phyloP scores from a whole-genome alignment of 169 alveolate species.

The Plasmodium vinckei region DNA sequence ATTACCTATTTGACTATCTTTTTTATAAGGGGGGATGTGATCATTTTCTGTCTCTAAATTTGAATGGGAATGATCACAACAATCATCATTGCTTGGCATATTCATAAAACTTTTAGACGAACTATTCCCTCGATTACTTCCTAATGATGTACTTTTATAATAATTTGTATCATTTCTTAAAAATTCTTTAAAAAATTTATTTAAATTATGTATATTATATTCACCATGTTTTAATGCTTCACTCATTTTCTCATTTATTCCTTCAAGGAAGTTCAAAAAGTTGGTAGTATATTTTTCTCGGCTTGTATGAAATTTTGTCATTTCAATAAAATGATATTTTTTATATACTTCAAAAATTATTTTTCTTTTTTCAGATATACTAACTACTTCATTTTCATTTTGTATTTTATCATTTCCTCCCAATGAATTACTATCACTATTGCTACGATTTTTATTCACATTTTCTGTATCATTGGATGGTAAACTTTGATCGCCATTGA shows the following conservation, averaged over 20 bases:
- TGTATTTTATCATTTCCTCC: not conserved
- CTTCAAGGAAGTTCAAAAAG: constrained; percentile 63
- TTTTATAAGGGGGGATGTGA: too few species aligned
- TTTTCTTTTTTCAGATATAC: constrained; percentile 42
- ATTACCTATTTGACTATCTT: too few species aligned
- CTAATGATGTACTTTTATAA: constrained; percentile 13
- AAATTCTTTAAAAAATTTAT: constrained; percentile 63
- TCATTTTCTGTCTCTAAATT: too few species aligned
- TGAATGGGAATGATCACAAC: too few species aligned
- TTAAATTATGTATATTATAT: constrained; percentile 34
- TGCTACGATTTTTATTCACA: not conserved
- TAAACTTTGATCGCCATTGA: not conserved
- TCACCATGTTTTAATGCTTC: constrained; percentile 63
- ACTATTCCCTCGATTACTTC: constrained; percentile 24
- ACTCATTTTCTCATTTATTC: constrained; percentile 36
- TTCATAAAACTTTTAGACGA: constrained; percentile 47
- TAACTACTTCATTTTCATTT: constrained; percentile 4
- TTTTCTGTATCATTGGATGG: not conserved
- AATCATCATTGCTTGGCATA: constrained; percentile 9
- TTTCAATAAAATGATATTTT: constrained; percentile 75
- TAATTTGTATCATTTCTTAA: constrained; percentile 52
- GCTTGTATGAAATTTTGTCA: constrained; percentile 73
- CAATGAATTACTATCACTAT: not conserved
- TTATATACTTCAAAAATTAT: constrained; percentile 59
- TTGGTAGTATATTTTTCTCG: constrained; percentile 67